Base-by-base conservation (phyloP, 2,329 filamentous ascomycete genomes). In the Stenocarpella maydis region DNA sequence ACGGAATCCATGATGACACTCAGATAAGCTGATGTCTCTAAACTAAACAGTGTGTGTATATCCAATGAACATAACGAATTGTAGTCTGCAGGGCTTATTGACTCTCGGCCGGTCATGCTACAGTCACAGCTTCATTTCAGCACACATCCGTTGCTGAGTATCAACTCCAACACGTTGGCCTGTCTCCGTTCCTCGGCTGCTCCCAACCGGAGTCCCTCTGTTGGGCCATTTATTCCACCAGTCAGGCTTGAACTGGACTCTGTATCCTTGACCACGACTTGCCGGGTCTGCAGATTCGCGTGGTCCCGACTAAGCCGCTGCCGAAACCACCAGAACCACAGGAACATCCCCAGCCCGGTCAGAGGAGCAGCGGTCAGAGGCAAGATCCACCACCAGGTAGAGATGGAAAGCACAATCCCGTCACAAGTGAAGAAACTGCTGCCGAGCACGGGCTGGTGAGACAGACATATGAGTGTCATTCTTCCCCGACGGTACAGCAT, bases 291-390 rank as follows among this genome's bases (percentile, higher is more conserved):
- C 15, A 50, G 14, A 8, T 6, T 50, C 24, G 47, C 47, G 26
- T 50, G 24, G 24, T 50, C 47, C 10, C 47, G 47, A 28, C 47
- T 50, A 24, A 50, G 47, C 4, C 47, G 47, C 47, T 50, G 47
- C 24, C 47, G 47, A 14, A 50, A 50, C 49, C 49, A 52, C 26
- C 49, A 52, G 26, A 52, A 52, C 49, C 49, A 52, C 26, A 52
- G 17, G 17, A 52, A 52, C 49, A 52, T 52, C 21, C 31, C 49
- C 49, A 52, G 49, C 17, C 49, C 49, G 49, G 49, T 52, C 26
- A 52, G 26, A 31, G 26, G 49, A 31, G 49, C 26, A 24, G 49
- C 49, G n/a, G 26, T 52, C 15, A 52, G 49, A 9, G 26, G 49
- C 49, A 31, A 2, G 49, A 52, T 52, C 49, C 49, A 52, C 49